phyloP scores from a whole-genome alignment of 2,329 filamentous ascomycete genomes.

The Tolypocladium paradoxum region DNA sequence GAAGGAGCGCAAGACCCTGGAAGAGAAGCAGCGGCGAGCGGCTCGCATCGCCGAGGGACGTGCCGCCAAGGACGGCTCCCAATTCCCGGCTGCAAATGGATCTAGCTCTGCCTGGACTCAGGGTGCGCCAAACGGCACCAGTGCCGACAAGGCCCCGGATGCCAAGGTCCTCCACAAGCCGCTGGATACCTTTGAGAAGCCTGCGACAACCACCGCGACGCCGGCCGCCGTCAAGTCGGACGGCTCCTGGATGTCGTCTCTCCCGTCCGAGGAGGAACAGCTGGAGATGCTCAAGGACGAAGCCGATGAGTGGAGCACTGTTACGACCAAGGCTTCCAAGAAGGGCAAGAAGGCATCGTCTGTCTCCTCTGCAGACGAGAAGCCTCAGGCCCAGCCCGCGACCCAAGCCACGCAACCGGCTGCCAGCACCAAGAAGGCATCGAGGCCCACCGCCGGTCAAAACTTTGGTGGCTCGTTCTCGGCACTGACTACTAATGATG shows the following conservation, averaged over 20 bases:
- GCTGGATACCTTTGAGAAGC: conserved; percentile 45
- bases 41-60: conserved; percentile 76
- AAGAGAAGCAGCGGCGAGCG: conserved; percentile 74
- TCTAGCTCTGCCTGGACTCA: conserved; percentile 33
- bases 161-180: conserved; percentile 32
- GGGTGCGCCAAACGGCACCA: conserved; percentile 20
- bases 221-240: conserved; percentile 21
- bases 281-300: conserved; percentile 43
- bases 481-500: conserved; percentile 32
- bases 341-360: conserved; percentile 28
- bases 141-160: conserved; percentile 16
- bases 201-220: conserved; percentile 19
- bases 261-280: conserved; percentile 53
- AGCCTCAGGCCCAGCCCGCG: conserved; percentile 14
- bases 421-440: conserved; percentile 13
- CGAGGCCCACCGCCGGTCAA: conserved; percentile 21
- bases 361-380: conserved; percentile 22
- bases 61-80: conserved; percentile 68
- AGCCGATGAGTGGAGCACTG: conserved; percentile 49
- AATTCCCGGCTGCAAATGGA: conserved; percentile 37
- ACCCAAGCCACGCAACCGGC: conserved; percentile 20
- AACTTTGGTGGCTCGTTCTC: conserved; percentile 37
- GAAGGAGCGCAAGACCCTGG: conserved; percentile 60
- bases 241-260: conserved; percentile 35
- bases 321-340: conserved; percentile 37